Evolutionary conservation across 2,329 filamentous ascomycete genomes (phyloP).

Genomic region (Emericellopsis cladophorae): DNA sequence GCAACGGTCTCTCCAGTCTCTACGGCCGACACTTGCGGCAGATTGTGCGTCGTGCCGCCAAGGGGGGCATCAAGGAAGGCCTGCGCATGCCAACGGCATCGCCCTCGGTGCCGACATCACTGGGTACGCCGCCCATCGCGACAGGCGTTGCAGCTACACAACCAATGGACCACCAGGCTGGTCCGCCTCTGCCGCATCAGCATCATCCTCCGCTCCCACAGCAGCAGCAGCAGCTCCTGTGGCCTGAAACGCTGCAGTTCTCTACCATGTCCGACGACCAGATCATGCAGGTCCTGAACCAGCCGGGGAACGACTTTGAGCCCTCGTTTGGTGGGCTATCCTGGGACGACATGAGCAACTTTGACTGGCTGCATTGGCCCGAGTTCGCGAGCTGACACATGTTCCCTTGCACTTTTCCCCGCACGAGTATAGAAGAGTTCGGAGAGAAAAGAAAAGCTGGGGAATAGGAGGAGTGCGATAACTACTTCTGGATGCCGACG

Average conservation of each 20-base stretch:
- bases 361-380: slow-evolving; percentile 43
- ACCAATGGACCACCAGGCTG: slow-evolving; percentile 2
- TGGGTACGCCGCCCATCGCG: neutral
- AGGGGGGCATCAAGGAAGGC: neutral
- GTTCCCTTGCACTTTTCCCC: too few relatives aligned
- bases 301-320: slow-evolving; percentile 47
- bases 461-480: too few relatives aligned
- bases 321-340: slow-evolving; percentile 40
- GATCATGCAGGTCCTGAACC: slow-evolving; percentile 52
- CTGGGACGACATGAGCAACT: slow-evolving; percentile 45
- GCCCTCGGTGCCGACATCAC: neutral
- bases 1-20: slow-evolving; percentile 50
- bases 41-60: slow-evolving; percentile 25
- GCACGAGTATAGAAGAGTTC: too few relatives aligned
- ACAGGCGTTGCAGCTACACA: neutral
- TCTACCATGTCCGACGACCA: slow-evolving; percentile 60
- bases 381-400: slow-evolving; percentile 23
- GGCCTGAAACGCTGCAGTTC: slow-evolving; percentile 44
- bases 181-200: neutral
- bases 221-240: slow-evolving; percentile 12
- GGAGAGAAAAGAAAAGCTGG: too few relatives aligned
- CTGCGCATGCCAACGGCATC: slow-evolving; percentile 1
- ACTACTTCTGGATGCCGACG: too few relatives aligned
- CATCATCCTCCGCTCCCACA: slow-evolving; percentile 3
- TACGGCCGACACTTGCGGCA: slow-evolving; percentile 32